Conservation (phyloP, 768 basidiomycete species). For the Suillus weaverae region DNA sequence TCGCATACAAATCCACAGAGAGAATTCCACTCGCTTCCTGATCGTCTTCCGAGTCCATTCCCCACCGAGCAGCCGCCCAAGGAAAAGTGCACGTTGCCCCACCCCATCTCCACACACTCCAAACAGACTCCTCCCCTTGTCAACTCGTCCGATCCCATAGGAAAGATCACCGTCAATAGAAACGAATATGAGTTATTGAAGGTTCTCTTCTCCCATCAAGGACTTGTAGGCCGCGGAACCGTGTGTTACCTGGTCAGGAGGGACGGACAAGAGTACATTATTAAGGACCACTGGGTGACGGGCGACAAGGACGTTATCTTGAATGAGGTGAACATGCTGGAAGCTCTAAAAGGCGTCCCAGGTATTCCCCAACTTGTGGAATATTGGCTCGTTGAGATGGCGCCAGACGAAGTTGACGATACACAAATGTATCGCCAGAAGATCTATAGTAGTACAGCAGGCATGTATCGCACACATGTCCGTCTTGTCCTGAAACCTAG, state of each 20-base stretch:
- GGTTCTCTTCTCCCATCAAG: neutral
- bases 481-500: neutral
- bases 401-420: neutral
- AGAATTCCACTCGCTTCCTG: no score
- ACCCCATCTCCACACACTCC: no score
- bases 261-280: neutral
- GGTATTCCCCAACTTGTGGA: constrained; percentile 6
- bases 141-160: neutral
- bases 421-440: neutral
- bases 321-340: constrained; percentile 6
- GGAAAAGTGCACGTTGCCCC: no score
- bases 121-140: no score
- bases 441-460: neutral
- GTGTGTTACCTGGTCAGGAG: neutral
- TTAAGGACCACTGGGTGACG: constrained; percentile 7
- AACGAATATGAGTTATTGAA: neutral
- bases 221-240: neutral
- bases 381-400: neutral
- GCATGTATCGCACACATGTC: neutral
- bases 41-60: no score
- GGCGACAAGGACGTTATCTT: neutral
- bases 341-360: neutral
- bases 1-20: no score
- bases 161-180: neutral
- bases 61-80: no score